A percentile compares a stretch with the other conserved stretches of the same genome.
Evolutionary conservation across 805 yeast species (phyloP).

Genomic region (Candida michaelii): DNA sequence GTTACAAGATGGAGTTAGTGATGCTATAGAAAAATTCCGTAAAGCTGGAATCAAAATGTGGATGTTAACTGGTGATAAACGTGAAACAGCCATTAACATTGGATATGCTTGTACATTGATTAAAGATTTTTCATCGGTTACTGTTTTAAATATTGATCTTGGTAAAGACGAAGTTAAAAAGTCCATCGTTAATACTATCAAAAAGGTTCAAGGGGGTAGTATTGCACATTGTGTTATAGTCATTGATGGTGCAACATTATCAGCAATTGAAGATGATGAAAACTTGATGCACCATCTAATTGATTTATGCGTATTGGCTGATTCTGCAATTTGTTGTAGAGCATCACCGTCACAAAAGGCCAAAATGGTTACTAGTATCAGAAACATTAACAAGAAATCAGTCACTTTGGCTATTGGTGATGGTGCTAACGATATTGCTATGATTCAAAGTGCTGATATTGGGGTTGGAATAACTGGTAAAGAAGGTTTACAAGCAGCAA

Average conservation of each 20-base stretch:
- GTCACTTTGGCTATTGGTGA: conserved; percentile 97
- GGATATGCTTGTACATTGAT: conserved; percentile 93
- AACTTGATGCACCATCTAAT: conserved; percentile 72
- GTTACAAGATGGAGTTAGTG: conserved; percentile 95
- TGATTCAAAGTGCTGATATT: conserved; percentile 98
- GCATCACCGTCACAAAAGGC: conserved; percentile 98
- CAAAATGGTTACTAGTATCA: conserved; percentile 76
- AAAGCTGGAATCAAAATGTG: conserved; percentile 93
- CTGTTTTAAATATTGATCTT: conserved; percentile 55
- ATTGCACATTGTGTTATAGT: conserved; percentile 95
- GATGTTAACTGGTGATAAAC: conserved; percentile 98
- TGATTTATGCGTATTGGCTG: conserved; percentile 82
- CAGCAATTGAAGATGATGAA: conserved; percentile 69
- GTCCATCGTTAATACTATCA: conserved; percentile 70
- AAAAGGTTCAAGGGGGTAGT: conserved; percentile 66
- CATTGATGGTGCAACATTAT: conserved; percentile 87
- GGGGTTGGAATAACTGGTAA: conserved; percentile 97
- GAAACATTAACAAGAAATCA: conserved; percentile 61
- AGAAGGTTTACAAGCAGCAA: conserved; percentile 95
- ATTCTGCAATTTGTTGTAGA: conserved; percentile 91
- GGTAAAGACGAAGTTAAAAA: conserved; percentile 59
- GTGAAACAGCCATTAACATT: conserved; percentile 96
- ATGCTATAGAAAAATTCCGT: conserved; percentile 85
- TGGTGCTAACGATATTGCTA: conserved; percentile 98
- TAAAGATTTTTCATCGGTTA: conserved; percentile 88